Conservation (phyloP, 2,329 filamentous ascomycete genomes). For the Metarhizium guizhouense region DNA sequence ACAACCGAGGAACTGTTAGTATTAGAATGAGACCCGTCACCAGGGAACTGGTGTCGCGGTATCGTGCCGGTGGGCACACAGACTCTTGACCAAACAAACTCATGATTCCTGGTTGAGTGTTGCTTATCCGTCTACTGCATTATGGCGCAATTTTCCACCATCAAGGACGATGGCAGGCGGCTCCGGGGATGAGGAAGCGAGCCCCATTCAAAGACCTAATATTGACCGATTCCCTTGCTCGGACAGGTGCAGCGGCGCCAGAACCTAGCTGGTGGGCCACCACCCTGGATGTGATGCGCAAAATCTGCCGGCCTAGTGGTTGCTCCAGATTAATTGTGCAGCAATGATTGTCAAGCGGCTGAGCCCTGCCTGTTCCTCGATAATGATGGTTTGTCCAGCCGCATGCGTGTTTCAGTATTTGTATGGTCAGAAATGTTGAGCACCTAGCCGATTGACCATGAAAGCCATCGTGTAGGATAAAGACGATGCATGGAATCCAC, state of each 20-base stretch:
- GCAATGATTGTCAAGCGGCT: background rate
- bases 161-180: background rate
- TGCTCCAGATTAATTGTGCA: background rate
- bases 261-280: slow-evolving; percentile 1
- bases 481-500: background rate
- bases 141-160: background rate
- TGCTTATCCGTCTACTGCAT: background rate
- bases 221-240: slow-evolving; percentile 1
- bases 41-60: slow-evolving; percentile 2
- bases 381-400: background rate
- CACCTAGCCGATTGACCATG: background rate
- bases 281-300: background rate
- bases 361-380: background rate
- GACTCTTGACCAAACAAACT: background rate
- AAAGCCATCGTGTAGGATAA: background rate
- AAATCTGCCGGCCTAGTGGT: background rate
- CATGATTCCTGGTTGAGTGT: background rate
- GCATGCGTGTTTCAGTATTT: background rate
- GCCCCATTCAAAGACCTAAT: background rate
- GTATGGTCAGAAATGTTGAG: background rate
- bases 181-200: background rate
- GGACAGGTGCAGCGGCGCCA: background rate
- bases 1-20: background rate
- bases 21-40: background rate
- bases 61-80: background rate